A percentile compares a stretch with the other conserved stretches of the same genome.
These are phyloP conservation scores for Astragalus membranaceus DNA, from an alignment of 306 rosid species.

Conservation along the genomic window DNA sequence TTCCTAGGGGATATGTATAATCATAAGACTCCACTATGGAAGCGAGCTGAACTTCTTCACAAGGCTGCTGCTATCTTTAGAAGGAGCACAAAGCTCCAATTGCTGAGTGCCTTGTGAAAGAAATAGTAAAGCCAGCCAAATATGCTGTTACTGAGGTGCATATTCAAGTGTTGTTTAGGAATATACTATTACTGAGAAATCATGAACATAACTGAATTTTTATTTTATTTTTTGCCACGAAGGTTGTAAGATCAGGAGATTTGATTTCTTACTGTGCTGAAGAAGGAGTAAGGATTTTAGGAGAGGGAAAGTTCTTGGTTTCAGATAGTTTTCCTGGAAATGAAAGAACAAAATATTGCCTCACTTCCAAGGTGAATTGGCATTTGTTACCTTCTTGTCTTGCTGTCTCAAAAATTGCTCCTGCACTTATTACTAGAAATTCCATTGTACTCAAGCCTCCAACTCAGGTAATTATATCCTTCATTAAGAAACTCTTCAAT, in stretches of 20 bases:
- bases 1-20: too few species aligned
- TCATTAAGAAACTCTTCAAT: too few species aligned
- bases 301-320: too few species aligned
- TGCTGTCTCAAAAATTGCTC: too few species aligned
- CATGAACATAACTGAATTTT: slow-evolving; percentile 1
- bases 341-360: slow-evolving; percentile 94
- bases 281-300: slow-evolving; percentile 95
- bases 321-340: slow-evolving; percentile 98
- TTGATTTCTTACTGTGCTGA: slow-evolving; percentile 88
- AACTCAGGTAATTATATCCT: too few species aligned
- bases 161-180: neutral
- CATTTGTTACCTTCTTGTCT: too few species aligned
- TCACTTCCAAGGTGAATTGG: slow-evolving; percentile 83
- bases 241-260: slow-evolving; percentile 99
- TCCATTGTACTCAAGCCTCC: too few species aligned
- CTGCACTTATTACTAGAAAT: too few species aligned
- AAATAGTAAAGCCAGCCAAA: slow-evolving; percentile 94
- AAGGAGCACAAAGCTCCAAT: too few species aligned
- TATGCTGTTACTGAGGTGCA: slow-evolving; percentile 87
- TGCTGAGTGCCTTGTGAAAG: slow-evolving; percentile 85
- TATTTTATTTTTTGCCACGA: slow-evolving; percentile 16
- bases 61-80: too few species aligned
- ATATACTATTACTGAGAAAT: neutral
- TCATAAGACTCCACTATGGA: too few species aligned
- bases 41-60: too few species aligned